Conservation (phyloP, 164 flowering plant genomes). For the Sedum album region DNA sequence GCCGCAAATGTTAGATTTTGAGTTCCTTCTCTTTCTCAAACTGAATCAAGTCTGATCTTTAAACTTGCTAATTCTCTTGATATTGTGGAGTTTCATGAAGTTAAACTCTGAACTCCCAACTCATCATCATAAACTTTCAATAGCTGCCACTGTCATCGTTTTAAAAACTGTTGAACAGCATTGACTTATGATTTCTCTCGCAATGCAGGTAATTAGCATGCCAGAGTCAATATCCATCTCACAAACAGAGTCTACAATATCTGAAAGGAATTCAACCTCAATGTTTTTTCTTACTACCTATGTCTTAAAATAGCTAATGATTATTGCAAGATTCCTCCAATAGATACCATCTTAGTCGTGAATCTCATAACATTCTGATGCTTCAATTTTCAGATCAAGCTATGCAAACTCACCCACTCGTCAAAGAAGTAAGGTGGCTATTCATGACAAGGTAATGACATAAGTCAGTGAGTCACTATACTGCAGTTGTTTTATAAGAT, state of each 20-base stretch:
- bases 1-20: conserved; percentile 13
- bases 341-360: neutral
- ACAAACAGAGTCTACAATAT: neutral
- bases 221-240: conserved; percentile 5
- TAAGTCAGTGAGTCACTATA: neutral
- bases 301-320: neutral
- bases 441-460: conserved; percentile 50
- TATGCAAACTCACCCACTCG: conserved; percentile 15
- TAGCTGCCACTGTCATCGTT: neutral
- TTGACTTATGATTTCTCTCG: neutral
- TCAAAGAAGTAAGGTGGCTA: conserved; percentile 13
- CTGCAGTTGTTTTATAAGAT: too few relatives aligned
- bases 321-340: neutral
- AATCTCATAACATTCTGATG: neutral
- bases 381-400: neutral
- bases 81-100: too few relatives aligned
- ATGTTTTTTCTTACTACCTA: neutral
- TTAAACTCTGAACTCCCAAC: too few relatives aligned
- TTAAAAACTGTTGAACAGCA: neutral
- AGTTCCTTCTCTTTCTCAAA: neutral
- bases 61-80: too few relatives aligned
- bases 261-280: conserved; percentile 3
- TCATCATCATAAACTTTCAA: neutral
- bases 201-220: neutral
- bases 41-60: neutral